Conservation (phyloP, 1,284 basidiomycete species). For the Puccinia horiana region DNA sequence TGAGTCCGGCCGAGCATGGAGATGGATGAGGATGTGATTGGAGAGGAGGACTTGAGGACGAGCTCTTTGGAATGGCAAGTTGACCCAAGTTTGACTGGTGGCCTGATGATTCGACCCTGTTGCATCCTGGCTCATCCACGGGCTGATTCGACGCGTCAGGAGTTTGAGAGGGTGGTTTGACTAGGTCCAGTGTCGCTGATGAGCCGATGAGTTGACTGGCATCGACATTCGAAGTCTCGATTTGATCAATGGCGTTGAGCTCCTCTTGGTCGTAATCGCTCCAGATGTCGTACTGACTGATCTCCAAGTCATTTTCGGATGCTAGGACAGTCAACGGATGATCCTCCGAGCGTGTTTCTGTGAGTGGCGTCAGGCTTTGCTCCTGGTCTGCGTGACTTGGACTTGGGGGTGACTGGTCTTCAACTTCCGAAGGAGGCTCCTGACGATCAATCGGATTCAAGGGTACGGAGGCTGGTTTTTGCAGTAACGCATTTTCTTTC, state of each 20-base stretch:
- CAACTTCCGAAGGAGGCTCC: neutral
- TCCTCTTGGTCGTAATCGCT: constrained; percentile 38
- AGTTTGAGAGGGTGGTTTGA: neutral
- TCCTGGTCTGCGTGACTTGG: constrained; percentile 9
- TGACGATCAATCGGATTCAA: neutral
- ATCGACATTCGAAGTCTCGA: neutral
- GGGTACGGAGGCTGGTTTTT: neutral
- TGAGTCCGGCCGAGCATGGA: neutral
- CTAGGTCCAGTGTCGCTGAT: neutral
- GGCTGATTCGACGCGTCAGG: neutral
- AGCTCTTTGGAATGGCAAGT: neutral
- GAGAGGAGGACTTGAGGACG: constrained; percentile 1
- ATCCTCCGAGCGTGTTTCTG: neutral
- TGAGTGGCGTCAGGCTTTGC: constrained; percentile 6
- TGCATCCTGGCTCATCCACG: neutral
- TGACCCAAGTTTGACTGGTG: neutral
- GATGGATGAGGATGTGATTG: neutral
- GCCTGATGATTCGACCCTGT: neutral
- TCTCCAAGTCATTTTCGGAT: constrained; percentile 10
- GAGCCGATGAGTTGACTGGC: neutral
- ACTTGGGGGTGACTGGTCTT: constrained; percentile 20
- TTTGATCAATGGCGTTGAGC: constrained; percentile 22
- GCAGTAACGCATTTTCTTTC: neutral
- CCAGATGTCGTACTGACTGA: constrained; percentile 29
- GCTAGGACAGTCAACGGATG: neutral